Evolutionary conservation across 352 stramenopile genomes (phyloP), one percentile per base, ranked within the genome.

Genomic region (Globisporangium yorkense): DNA sequence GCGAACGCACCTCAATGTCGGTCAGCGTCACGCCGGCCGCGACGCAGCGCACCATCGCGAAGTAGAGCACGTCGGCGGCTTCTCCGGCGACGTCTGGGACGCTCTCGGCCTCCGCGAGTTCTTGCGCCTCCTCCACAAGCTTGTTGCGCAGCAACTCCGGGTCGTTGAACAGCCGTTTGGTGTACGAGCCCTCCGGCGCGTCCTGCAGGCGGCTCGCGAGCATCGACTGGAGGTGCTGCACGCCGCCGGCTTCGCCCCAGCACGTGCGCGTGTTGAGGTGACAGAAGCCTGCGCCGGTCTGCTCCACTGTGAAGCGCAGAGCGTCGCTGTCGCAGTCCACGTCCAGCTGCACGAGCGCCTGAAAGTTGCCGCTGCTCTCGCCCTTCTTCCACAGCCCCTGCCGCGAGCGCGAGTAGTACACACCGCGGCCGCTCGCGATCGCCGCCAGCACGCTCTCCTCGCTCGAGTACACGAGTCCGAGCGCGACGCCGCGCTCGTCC

Each of bases 271-370:
- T 98, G 64, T 96, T 84, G 35, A 98, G 62, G 68, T 94, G 84
- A 58, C 84, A 94, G 49, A 94, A 94, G 20, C 82, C 77, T 0
- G 65, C 70, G 16, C 80, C 81, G 5, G 64, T 79, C 69, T 98
- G 96, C 29, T 84, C 87, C 39, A 99, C 96, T 5, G 78, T 98
- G 66, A 98, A 98, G 21, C 94, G 84, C 54, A 99, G 62, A 3
- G 96, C 96, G 71, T 99, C 96, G 48, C 87, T 95, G 71, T 99
- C 94, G 67, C 94, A 99, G 78, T 99, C 96, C 7, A 97, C 71
- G 62, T 98, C 92, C 49, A 98, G 72, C 44, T 90, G 75, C 50
- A 98, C 74, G 7, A 99, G 81, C 57, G 87, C 88, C 78, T 99
- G 96, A 46, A 85, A 84, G 64, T 97, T 93, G 61, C 94, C 96